A percentile compares a stretch with the other conserved stretches of the same genome.
phyloP scores from a whole-genome alignment of 495 filamentous ascomycete genomes.

The Cairneyella variabilis region DNA sequence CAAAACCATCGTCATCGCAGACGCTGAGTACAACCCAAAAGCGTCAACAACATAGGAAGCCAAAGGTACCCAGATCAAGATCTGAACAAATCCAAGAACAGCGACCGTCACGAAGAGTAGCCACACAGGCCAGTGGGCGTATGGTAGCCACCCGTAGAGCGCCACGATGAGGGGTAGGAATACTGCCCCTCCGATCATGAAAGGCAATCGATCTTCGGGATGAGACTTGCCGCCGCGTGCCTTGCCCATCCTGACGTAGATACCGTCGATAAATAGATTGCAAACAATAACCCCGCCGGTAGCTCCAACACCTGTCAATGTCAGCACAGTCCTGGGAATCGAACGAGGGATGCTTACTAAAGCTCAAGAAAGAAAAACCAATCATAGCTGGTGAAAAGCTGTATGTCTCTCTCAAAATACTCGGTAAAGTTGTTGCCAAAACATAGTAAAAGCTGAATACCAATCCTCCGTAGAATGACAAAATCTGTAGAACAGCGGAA shows the following conservation, averaged over 20 bases:
- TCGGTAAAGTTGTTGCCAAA: constrained; percentile 47
- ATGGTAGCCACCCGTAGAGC: constrained; percentile 47
- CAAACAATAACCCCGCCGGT: constrained; percentile 40
- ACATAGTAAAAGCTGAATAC: constrained; percentile 53
- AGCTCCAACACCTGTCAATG: constrained; percentile 43
- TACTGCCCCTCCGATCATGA: constrained; percentile 40
- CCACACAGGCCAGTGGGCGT: constrained; percentile 33
- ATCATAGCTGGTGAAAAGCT: constrained; percentile 38
- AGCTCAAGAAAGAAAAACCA: constrained; percentile 44
- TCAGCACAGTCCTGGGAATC: constrained; percentile 23
- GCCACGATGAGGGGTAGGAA: constrained; percentile 38
- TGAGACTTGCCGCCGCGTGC: constrained; percentile 32
- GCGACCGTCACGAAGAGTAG: constrained; percentile 38
- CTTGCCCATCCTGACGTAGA: constrained; percentile 45
- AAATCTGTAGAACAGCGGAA: constrained; percentile 42
- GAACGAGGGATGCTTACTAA: constrained; percentile 39
- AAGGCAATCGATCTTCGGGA: constrained; percentile 49
- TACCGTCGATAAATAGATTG: constrained; percentile 44
- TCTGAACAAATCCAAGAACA: constrained; percentile 34
- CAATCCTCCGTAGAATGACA: constrained; percentile 47
- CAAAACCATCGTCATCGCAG: constrained; percentile 52
- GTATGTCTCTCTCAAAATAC: constrained; percentile 45
- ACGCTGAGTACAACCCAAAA: constrained; percentile 50
- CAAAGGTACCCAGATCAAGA: constrained; percentile 45
- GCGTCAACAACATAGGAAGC: constrained; percentile 55